Conservation (phyloP, 129 eudicot species). For the Ambrosia trifida region DNA sequence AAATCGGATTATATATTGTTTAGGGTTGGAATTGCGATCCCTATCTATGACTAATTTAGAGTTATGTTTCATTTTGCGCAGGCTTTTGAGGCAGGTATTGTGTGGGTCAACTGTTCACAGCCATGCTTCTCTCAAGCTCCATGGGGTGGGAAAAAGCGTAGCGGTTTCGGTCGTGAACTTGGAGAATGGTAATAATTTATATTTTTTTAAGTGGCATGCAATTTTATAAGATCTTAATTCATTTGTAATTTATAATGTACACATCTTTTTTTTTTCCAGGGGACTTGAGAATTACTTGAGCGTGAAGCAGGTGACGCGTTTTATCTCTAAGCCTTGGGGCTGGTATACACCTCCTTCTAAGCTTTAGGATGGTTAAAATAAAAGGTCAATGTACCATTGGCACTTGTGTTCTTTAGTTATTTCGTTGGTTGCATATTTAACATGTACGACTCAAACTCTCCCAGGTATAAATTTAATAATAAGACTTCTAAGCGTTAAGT, state of each 20-base stretch:
- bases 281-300: conserved; percentile 90
- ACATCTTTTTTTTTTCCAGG: conserved; percentile 53
- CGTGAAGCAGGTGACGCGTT: conserved; percentile 87
- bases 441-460: background rate
- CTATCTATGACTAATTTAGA: background rate
- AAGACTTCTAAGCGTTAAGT: background rate
- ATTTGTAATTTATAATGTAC: background rate
- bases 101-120: conserved; percentile 98
- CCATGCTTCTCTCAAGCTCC: conserved; percentile 99
- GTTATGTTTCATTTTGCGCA: conserved; percentile 26
- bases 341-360: conserved; percentile 84
- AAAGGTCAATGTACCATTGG: background rate
- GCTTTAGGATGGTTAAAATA: conserved; percentile 37
- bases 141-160: conserved; percentile 97
- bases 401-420: background rate
- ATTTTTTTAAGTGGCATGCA: background rate
- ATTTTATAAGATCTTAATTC: background rate
- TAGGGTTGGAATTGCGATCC: too few species aligned
- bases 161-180: conserved; percentile 98
- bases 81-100: conserved; percentile 88
- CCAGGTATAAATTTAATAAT: background rate
- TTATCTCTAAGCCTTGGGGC: conserved; percentile 82
- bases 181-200: conserved; percentile 89
- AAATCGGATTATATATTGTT: background rate
- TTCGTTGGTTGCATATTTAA: background rate